Evolutionary conservation across 2,329 filamentous ascomycete species (phyloP).

Genomic region (Colletotrichum limetticola): DNA sequence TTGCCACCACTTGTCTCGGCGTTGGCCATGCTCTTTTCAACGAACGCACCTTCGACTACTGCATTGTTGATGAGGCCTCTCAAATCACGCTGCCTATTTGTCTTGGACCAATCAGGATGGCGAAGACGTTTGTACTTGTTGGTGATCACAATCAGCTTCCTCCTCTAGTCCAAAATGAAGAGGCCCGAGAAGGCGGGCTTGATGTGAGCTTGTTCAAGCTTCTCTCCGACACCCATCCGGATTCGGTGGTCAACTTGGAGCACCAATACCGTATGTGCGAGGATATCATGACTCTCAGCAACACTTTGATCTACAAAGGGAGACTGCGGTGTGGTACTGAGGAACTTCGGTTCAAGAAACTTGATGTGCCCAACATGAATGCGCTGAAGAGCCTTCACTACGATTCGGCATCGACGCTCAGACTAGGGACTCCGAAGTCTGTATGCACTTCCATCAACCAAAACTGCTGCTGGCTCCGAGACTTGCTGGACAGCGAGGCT

Average conservation of each 20-base stretch:
- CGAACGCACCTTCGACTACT: conserved; percentile 94
- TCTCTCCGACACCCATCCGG: conserved; percentile 87
- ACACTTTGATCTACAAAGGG: conserved; percentile 92
- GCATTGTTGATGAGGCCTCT: conserved; percentile 97
- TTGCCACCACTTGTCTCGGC: conserved; percentile 94
- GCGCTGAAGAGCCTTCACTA: conserved; percentile 71
- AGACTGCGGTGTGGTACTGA: conserved; percentile 89
- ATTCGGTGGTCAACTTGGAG: conserved; percentile 89
- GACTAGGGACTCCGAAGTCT: conserved; percentile 52
- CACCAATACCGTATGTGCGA: conserved; percentile 99
- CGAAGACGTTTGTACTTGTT: conserved; percentile 91
- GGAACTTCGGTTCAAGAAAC: conserved; percentile 74
- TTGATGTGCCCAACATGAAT: conserved; percentile 74
- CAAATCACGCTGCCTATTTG: conserved; percentile 97
- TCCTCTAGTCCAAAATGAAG: conserved; percentile 91
- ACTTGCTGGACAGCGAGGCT: conserved; percentile 74
- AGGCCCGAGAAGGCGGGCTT: conserved; percentile 85
- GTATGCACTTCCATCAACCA: conserved; percentile 66
- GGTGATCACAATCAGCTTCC: conserved; percentile 97
- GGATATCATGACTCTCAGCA: conserved; percentile 94
- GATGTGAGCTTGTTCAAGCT: conserved; percentile 95
- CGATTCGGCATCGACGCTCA: conserved; percentile 57
- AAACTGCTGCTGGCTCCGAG: conserved; percentile 78
- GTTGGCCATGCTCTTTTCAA: conserved; percentile 91
- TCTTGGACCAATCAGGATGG: conserved; percentile 92